Percentiles rank a stretch among this genome's conserved stretches.
These are phyloP conservation scores for Metrosideros polymorpha DNA, from an alignment of 441 rosid species.

Conservation along the genomic window DNA sequence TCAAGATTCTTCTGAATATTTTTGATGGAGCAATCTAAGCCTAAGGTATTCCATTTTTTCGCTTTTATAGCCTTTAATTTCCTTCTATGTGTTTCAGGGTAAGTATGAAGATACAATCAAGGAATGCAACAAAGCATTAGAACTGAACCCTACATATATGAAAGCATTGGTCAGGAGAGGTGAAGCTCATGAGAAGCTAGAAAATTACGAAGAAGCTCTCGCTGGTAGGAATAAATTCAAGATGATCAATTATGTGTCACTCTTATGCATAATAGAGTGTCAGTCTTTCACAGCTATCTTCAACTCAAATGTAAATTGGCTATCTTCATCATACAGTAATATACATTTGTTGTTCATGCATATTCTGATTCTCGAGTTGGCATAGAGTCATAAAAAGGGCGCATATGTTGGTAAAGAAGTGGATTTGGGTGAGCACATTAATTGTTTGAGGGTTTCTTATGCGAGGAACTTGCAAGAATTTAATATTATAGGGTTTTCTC, in stretches of 20 bases:
- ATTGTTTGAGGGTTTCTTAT: not conserved
- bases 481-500: not conserved
- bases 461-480: not conserved
- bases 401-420: not conserved
- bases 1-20: not conserved
- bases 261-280: not conserved
- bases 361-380: not conserved
- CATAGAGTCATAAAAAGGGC: not conserved
- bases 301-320: not conserved
- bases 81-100: conserved; percentile 25
- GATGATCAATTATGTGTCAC: not conserved
- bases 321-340: not conserved
- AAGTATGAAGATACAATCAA: conserved; percentile 69
- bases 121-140: conserved; percentile 82
- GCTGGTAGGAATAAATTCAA: conserved; percentile 29
- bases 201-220: conserved; percentile 81
- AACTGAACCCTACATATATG: conserved; percentile 65
- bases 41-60: not conserved
- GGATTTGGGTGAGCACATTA: not conserved
- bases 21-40: not conserved
- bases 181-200: conserved; percentile 86
- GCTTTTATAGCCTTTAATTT: not conserved
- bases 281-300: not conserved
- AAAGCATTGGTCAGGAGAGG: conserved; percentile 76
- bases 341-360: not conserved